Percentiles rank a stretch among this genome's conserved stretches.
These are phyloP conservation scores for Neonectria sp. DNA, from an alignment of 2,329 filamentous ascomycete species.

Conservation along the genomic window DNA sequence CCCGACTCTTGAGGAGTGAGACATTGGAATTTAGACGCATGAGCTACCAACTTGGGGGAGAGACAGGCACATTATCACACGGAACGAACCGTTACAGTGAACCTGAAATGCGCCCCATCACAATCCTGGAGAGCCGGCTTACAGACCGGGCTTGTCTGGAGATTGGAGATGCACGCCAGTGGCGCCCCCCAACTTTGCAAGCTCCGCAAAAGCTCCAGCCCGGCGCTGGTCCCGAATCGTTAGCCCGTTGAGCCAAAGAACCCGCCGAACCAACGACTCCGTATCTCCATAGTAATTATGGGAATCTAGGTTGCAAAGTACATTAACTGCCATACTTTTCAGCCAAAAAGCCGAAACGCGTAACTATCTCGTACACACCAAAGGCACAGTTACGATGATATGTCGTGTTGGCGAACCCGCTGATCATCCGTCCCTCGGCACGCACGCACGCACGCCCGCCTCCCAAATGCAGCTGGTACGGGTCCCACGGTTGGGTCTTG, in stretches of 20 bases:
- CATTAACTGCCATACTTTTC: neutral
- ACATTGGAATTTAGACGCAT: constrained; percentile 17
- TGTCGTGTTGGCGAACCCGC: neutral
- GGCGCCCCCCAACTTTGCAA: constrained; percentile 6
- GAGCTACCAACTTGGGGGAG: constrained; percentile 5
- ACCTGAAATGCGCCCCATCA: neutral
- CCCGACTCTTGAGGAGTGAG: constrained; percentile 12
- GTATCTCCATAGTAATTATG: too few species aligned
- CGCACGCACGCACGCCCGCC: too few species aligned
- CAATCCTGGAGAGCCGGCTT: constrained; percentile 4
- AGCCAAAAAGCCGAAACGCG: neutral
- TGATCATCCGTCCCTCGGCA: too few species aligned
- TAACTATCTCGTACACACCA: neutral
- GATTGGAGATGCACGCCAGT: constrained; percentile 29
- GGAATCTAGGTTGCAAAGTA: too few species aligned
- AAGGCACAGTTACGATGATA: neutral
- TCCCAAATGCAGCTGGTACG: neutral
- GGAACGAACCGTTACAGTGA: neutral
- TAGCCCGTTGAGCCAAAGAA: constrained; percentile 11
- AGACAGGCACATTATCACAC: constrained; percentile 1
- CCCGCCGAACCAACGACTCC: neutral
- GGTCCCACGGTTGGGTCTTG: neutral
- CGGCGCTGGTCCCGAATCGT: constrained; percentile 6
- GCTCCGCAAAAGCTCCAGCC: constrained; percentile 1
- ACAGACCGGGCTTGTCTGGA: constrained; percentile 22